phyloP scores from a whole-genome alignment of 1,139 yeast species.

The Candida sp. region DNA sequence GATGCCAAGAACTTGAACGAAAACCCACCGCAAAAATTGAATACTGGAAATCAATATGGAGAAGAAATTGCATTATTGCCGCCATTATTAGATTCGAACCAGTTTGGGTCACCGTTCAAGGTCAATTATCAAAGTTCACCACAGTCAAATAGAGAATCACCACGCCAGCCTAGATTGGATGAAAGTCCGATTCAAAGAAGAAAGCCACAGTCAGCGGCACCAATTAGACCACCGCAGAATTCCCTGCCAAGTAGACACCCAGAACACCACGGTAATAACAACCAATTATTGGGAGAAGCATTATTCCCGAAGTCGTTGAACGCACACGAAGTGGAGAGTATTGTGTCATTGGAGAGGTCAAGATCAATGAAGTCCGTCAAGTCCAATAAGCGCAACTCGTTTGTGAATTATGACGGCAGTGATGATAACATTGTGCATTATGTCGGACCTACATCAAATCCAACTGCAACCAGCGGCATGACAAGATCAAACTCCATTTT shows the following conservation, averaged over 20 bases:
- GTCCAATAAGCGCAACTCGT: conserved; percentile 45
- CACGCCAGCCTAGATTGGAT: neutral
- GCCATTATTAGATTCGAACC: conserved; percentile 13
- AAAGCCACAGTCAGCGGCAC: neutral
- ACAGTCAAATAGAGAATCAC: neutral
- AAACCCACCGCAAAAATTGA: conserved; percentile 32
- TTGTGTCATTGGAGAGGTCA: conserved; percentile 72
- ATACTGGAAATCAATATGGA: conserved; percentile 24
- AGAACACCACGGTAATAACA: neutral
- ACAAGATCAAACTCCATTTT: conserved; percentile 53
- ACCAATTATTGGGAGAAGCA: conserved; percentile 56
- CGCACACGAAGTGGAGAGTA: conserved; percentile 73
- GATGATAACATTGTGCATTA: conserved; percentile 47
- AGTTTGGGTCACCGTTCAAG: conserved; percentile 41
- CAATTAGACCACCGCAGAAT: conserved; percentile 6
- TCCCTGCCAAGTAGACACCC: neutral
- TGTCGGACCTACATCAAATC: conserved; percentile 22
- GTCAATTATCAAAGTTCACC: conserved; percentile 22
- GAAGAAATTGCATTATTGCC: conserved; percentile 31
- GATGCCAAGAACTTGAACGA: conserved; percentile 27
- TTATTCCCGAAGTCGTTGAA: conserved; percentile 73
- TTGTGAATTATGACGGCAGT: conserved; percentile 51
- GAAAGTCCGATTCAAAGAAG: conserved; percentile 1
- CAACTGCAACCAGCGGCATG: conserved; percentile 17
- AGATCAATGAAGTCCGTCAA: conserved; percentile 59